These are phyloP conservation scores for Corylus heterophylla DNA, from an alignment of 306 rosid genomes.

Conservation along the genomic window DNA sequence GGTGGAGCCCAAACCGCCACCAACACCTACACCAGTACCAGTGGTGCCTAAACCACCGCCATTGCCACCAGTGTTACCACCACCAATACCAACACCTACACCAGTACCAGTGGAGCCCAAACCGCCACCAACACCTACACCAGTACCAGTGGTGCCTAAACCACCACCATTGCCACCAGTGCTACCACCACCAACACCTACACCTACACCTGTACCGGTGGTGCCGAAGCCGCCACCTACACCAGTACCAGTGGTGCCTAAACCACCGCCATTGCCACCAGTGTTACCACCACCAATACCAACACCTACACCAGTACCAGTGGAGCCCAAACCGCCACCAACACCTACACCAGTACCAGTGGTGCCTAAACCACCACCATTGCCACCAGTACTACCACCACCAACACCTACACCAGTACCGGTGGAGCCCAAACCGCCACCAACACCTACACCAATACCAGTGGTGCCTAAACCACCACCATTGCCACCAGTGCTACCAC, in stretches of 20 bases:
- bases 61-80: too few relatives aligned
- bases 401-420: constrained; percentile 18
- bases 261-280: constrained; percentile 9
- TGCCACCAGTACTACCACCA: constrained; percentile 20
- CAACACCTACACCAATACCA: constrained; percentile 2
- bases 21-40: too few relatives aligned
- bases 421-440: constrained; percentile 17
- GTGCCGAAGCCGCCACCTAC: constrained; percentile 14
- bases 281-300: constrained; percentile 32
- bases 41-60: too few relatives aligned
- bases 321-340: too few relatives aligned
- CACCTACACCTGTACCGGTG: constrained; percentile 6
- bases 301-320: too few relatives aligned
- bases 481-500: neutral
- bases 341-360: too few relatives aligned
- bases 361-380: constrained; percentile 21
- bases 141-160: too few relatives aligned
- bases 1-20: too few relatives aligned
- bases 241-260: constrained; percentile 1
- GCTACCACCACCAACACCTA: neutral
- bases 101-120: too few relatives aligned
- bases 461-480: constrained; percentile 17
- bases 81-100: too few relatives aligned
- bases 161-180: too few relatives aligned
- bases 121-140: too few relatives aligned